These are phyloP conservation scores for Leccinellum luteum DNA, from an alignment of 768 basidiomycete species.

Conservation along the genomic window DNA sequence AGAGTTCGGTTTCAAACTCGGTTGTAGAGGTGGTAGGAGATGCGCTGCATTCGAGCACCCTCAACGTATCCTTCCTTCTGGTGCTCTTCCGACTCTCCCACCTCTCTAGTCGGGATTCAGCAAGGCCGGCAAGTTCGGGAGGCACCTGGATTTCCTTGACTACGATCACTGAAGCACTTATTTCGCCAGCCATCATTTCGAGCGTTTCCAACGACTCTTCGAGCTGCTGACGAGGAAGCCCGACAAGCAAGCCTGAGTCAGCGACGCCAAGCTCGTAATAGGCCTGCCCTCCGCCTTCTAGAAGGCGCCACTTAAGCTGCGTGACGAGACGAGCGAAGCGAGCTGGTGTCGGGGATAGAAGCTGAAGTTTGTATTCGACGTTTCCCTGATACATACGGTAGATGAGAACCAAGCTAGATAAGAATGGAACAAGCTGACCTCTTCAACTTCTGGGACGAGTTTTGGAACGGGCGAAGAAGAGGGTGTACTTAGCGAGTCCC, in stretches of 20 bases:
- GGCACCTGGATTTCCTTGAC: constrained; percentile 87
- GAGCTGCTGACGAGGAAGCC: constrained; percentile 69
- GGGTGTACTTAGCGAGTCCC: constrained; percentile 70
- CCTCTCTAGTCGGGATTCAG: constrained; percentile 29
- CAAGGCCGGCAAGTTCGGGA: constrained; percentile 41
- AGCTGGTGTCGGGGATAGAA: constrained; percentile 70
- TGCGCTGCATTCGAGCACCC: constrained; percentile 22
- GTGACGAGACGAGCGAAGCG: constrained; percentile 86
- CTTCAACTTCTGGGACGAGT: constrained; percentile 74
- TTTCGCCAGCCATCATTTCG: constrained; percentile 91
- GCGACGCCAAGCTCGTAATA: constrained; percentile 83
- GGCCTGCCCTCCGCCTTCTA: constrained; percentile 81
- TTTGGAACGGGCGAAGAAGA: constrained; percentile 54
- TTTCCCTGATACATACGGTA: constrained; percentile 55
- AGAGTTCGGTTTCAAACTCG: constrained; percentile 38
- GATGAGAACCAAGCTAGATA: neutral
- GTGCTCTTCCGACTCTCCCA: constrained; percentile 39
- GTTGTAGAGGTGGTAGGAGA: constrained; percentile 37
- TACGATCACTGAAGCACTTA: constrained; percentile 88
- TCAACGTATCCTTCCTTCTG: constrained; percentile 33
- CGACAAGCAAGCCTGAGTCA: constrained; percentile 85
- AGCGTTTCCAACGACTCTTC: constrained; percentile 82
- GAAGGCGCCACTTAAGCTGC: constrained; percentile 92
- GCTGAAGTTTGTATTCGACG: constrained; percentile 92
- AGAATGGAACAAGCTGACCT: constrained; percentile 32